phyloP scores from a whole-genome alignment of 345 rosid species.

The Toxicodendron radicans region DNA sequence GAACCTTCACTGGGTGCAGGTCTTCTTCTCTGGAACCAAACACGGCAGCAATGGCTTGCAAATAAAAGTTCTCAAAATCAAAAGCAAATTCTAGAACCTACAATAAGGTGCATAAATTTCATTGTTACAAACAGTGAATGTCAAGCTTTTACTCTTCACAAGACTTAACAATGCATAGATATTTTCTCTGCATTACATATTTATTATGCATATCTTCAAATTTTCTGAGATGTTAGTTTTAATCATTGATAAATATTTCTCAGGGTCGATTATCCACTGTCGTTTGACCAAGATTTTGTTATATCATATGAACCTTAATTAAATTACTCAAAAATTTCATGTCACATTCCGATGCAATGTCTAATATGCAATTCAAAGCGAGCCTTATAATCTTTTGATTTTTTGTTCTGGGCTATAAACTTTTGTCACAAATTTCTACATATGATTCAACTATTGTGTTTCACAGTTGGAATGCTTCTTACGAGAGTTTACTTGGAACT shows the following conservation, averaged over 20 bases:
- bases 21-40: conserved; percentile 69
- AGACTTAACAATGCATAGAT: background rate
- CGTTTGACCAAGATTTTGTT: background rate
- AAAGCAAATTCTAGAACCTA: conserved; percentile 52
- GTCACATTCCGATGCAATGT: background rate
- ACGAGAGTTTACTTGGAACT: conserved; percentile 60
- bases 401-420: background rate
- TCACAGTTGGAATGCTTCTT: conserved; percentile 66
- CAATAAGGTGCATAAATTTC: conserved; percentile 51
- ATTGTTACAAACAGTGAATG: background rate
- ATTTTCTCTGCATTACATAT: background rate
- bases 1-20: conserved; percentile 40
- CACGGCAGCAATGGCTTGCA: conserved; percentile 70
- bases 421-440: background rate
- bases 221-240: background rate
- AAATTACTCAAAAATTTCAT: background rate
- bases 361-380: background rate
- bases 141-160: background rate
- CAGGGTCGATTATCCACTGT: background rate
- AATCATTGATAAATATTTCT: background rate
- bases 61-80: conserved; percentile 37
- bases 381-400: background rate
- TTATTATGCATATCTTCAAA: background rate
- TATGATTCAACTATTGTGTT: background rate
- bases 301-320: background rate